Base-by-base conservation (phyloP, 2,329 filamentous ascomycete genomes). In the Penicillium occitanis region DNA sequence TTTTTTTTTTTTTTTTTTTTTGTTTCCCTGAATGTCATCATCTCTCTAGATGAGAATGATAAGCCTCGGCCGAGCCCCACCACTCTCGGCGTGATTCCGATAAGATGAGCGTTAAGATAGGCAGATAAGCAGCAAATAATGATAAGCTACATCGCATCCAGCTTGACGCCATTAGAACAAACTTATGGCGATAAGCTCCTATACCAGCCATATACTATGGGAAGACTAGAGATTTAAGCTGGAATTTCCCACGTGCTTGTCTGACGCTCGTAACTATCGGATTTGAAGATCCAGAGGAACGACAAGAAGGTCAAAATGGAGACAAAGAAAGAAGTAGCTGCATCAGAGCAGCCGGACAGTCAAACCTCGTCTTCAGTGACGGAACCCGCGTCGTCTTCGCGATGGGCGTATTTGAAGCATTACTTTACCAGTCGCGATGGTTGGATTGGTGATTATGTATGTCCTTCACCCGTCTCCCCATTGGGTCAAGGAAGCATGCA, bases 361-460 rank as follows among this genome's bases (percentile, higher is more conserved):
- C 60, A 63, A 13, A 11, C 46, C 17, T 48, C 59, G 7, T 60
- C 57, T 5, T 65, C 57, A 7, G n/a, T 53, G 1, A 25, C 28
- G 1, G 48, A 58, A 2, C 22, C 35, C 6, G 61, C 25, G 5
- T 33, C 35, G 25, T 42, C n/a, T 22, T 67, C 71, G 5, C 66
- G 64, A 67, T 71, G 69, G 71, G 63, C 66, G 37, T 70, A 72
- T 46, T 68, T 72, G 70, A 64, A 46, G 50, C 70, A 68, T 22
- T 73, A 74, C 59, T 66, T 74, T 51, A 71, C 69, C 1, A 71
- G 69, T 28, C 67, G 66, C 14, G 80, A 83, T 25, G 83, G 83
- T 19, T 79, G 85, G 66, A 74, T 86, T 59, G 84, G 84, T 30
- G 75, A 76, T 46, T 86, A 86, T 70, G 71, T 73, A 68, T n/a